Evolutionary conservation across 495 filamentous ascomycete genomes (phyloP).

Genomic region (Trichoderma parareesei): DNA sequence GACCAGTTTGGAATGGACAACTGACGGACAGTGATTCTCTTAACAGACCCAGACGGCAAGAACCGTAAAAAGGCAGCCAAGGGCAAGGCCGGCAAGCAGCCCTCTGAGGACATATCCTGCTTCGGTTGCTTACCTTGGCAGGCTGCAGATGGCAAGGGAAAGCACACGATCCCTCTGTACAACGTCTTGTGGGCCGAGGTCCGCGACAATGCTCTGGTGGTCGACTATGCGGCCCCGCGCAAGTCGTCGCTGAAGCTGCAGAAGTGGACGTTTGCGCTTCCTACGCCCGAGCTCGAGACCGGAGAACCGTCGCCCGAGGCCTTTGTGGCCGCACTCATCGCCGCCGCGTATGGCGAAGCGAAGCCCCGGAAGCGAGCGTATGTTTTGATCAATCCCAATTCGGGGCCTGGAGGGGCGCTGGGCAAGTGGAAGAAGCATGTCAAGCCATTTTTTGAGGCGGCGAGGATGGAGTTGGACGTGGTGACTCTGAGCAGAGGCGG

Average conservation of each 20-base stretch:
- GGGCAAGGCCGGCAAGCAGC: slow-evolving; percentile 2
- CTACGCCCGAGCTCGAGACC: slow-evolving; percentile 19
- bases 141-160: slow-evolving; percentile 10
- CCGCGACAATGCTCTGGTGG: slow-evolving; percentile 48
- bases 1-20: neutral
- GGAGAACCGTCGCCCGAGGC: slow-evolving; percentile 52
- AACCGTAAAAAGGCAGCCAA: neutral
- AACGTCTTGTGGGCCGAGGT: slow-evolving; percentile 77
- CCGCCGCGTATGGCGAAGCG: slow-evolving; percentile 63
- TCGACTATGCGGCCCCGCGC: slow-evolving; percentile 57
- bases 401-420: slow-evolving; percentile 70
- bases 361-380: slow-evolving; percentile 68
- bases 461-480: slow-evolving; percentile 67
- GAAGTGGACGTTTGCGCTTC: slow-evolving; percentile 20
- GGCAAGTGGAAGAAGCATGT: slow-evolving; percentile 68
- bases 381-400: slow-evolving; percentile 84
- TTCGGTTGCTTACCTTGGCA: neutral
- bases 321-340: slow-evolving; percentile 39
- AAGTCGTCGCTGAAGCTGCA: slow-evolving; percentile 19
- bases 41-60: slow-evolving; percentile 6
- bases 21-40: neutral
- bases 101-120: neutral
- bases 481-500: slow-evolving; percentile 63
- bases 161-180: slow-evolving; percentile 57
- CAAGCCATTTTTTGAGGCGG: slow-evolving; percentile 76